Conservation (phyloP, 2,329 filamentous ascomycete genomes). For the Venturia effusa region DNA sequence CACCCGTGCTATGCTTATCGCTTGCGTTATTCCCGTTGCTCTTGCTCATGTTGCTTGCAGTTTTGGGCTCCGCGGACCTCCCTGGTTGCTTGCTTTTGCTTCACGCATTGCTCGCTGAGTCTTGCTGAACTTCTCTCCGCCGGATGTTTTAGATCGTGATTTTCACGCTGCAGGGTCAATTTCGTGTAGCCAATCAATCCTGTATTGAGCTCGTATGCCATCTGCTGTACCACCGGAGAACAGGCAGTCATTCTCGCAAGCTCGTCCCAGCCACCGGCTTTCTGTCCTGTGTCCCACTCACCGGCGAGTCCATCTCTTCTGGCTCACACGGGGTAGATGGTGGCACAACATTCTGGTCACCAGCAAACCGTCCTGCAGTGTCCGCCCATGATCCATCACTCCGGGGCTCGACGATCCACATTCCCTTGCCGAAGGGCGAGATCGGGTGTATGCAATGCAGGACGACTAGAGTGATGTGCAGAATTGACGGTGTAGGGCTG, state of each 20-base stretch:
- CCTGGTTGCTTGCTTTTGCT: not conserved
- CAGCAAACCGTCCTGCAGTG: not conserved
- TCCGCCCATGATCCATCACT: conserved; percentile 1
- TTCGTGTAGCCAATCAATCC: not conserved
- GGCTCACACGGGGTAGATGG: not conserved
- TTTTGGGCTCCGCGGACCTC: not conserved
- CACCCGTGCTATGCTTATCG: not conserved
- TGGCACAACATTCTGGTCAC: too few relatives aligned
- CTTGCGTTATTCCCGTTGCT: not conserved
- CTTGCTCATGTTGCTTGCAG: not conserved
- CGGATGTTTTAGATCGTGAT: not conserved
- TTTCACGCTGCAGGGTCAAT: not conserved
- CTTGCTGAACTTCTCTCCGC: not conserved
- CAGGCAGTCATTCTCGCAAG: not conserved
- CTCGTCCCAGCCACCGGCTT: not conserved
- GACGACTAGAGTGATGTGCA: not conserved
- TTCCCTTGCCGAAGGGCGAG: not conserved
- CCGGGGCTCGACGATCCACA: not conserved
- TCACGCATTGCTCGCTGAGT: not conserved
- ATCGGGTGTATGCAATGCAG: not conserved
- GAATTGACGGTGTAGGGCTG: not conserved
- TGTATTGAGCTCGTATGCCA: not conserved
- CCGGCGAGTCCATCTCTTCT: not conserved
- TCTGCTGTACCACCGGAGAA: not conserved
- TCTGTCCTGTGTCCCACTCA: not conserved